phyloP scores from a whole-genome alignment of 2,329 filamentous ascomycete genomes.

The Monosporascus sp. region DNA sequence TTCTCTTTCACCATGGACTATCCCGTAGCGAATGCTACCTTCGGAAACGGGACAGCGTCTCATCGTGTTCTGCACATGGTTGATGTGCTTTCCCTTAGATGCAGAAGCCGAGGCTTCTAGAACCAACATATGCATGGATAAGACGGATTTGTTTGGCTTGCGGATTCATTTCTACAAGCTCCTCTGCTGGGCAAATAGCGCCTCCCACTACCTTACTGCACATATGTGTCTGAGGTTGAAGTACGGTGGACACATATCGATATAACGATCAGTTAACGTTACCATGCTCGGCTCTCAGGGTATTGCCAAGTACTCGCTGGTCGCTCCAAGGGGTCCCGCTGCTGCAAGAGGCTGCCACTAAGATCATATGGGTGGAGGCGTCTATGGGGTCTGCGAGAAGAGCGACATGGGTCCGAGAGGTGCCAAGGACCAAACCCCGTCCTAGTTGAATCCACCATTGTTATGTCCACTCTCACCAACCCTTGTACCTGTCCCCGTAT shows the following conservation, averaged over 20 bases:
- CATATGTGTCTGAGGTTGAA: neutral
- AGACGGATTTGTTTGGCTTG: too few species aligned
- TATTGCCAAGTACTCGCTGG: conserved; percentile 19
- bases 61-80: neutral
- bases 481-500: conserved; percentile 1
- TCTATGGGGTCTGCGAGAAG: conserved; percentile 17
- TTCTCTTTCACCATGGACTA: neutral
- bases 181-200: too few species aligned
- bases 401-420: conserved; percentile 20
- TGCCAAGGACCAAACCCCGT: conserved; percentile 22
- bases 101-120: neutral
- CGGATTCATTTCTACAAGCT: too few species aligned
- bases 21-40: too few species aligned
- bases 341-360: conserved; percentile 18
- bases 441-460: conserved; percentile 15
- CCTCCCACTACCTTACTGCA: neutral
- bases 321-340: conserved; percentile 16
- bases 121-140: neutral
- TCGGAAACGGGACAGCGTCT: too few species aligned
- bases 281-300: conserved; percentile 5
- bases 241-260: neutral
- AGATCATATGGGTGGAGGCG: conserved; percentile 17
- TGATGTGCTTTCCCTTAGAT: neutral
- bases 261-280: neutral
- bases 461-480: conserved; percentile 6